Base-by-base conservation (phyloP, 2,329 filamentous ascomycete species). In the Alternaria atra region DNA sequence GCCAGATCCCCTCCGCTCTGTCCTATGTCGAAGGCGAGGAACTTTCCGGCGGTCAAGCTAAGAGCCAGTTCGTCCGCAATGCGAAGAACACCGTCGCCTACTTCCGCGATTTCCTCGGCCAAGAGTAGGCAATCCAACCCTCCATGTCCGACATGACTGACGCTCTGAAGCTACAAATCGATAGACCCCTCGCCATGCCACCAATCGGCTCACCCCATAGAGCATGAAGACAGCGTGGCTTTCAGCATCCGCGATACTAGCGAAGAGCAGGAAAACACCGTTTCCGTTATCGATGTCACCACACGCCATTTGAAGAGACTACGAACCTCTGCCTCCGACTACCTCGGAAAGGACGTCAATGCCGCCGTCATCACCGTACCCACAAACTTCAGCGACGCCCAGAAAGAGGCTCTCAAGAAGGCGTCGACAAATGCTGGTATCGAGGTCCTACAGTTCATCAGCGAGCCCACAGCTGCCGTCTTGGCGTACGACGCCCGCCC, bases 101-200 rank as follows among this genome's bases (percentile, higher is more conserved):
- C 84, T 99, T 98, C 86, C 90, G 93, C 81, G 95, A 99, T 77
- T 97, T 93, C 81, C 82, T 99, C 54, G 95, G 95, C 72, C 92
- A 97, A 86, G 91, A 97, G 91, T 96, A 89, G 61, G 87, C 52
- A 50, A 6, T 57, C 23, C 17, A 15, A 32, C 30, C 13, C 48
- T 48, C n/a, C 27, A 27, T 29, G 29, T 20, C 29, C 12, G 8
- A 35, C 46, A 17, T 27, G 34, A 44, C 73, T 76, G 50, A 79
- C 64, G 29, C 23, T 64, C n/a, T 60, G 64, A 66, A 87, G 84
- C 67, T 97, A 97, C 87, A 94, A 96, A 84, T 91, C 92, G 68
- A 97, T 99, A 85, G 95, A 99, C 80, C 93, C 94, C 66, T 96
- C 93, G 54, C 92, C 96, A 79, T 94, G 91, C 86, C 94, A 98